Evolutionary conservation across 176 grass and related monocot species (phyloP).

Genomic region (Carex kokanica): DNA sequence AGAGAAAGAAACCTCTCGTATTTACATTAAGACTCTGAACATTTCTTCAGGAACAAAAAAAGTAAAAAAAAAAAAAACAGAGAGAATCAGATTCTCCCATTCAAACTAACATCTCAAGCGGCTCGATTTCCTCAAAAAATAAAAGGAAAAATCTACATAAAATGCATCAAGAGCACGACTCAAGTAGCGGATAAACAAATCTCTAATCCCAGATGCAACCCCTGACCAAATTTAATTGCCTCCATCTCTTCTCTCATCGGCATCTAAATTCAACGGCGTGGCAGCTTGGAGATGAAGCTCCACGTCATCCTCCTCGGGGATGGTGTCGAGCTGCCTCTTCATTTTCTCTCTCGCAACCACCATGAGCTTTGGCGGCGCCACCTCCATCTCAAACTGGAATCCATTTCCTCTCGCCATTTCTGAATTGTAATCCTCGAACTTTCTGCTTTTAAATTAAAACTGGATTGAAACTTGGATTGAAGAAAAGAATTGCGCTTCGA

Average conservation of each 20-base stretch:
- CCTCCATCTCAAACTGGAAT: conserved; percentile 13
- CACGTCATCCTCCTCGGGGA: conserved; percentile 10
- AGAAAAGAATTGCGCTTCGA: neutral
- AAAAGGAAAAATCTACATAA: neutral
- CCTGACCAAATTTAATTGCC: neutral
- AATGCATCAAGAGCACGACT: neutral
- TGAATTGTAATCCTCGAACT: neutral
- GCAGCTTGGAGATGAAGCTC: neutral
- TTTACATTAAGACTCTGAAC: neutral
- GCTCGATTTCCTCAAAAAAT: conserved; percentile 8
- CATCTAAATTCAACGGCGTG: neutral
- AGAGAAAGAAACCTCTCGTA: neutral
- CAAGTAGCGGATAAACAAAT: neutral
- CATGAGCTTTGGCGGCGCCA: conserved; percentile 36
- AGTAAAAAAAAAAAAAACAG: neutral
- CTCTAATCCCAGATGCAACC: neutral
- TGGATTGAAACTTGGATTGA: neutral
- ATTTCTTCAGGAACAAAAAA: neutral
- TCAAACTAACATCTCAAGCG: conserved; percentile 3
- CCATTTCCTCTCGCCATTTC: conserved; percentile 8
- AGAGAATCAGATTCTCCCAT: neutral
- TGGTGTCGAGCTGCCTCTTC: conserved; percentile 29
- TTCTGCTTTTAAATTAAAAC: neutral
- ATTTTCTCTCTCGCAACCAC: conserved; percentile 31
- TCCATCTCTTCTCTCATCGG: neutral